Evolutionary conservation across 2,329 filamentous ascomycete species (phyloP).

Genomic region (Arthroderma sp.): DNA sequence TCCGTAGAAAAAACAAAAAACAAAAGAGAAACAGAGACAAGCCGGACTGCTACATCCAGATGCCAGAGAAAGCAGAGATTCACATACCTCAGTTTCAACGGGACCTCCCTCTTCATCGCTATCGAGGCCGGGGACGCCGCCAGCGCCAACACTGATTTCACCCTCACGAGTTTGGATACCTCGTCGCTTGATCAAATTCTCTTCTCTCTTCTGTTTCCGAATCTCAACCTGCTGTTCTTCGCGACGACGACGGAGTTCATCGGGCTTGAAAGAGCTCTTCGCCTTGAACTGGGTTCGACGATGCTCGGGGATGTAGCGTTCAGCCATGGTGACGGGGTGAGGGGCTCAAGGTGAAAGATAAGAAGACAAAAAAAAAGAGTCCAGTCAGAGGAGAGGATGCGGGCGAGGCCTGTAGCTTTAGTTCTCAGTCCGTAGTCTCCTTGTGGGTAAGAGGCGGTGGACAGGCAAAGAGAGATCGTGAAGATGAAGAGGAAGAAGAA

Average conservation of each 20-base stretch:
- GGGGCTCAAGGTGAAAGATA: conserved; percentile 15
- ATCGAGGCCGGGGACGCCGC: conserved; percentile 76
- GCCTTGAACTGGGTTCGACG: conserved; percentile 99
- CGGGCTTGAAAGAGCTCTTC: conserved; percentile 97
- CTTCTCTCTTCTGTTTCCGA: conserved; percentile 94
- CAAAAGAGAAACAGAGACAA: background rate
- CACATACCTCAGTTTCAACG: conserved; percentile 88
- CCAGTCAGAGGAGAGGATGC: too few relatives aligned
- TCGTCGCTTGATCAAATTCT: conserved; percentile 96
- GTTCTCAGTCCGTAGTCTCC: too few relatives aligned
- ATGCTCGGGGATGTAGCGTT: conserved; percentile 98
- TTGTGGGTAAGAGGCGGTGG: conserved; percentile 3
- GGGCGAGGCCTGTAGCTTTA: too few relatives aligned
- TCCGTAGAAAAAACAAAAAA: background rate
- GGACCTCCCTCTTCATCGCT: conserved; percentile 94
- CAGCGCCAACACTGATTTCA: conserved; percentile 39
- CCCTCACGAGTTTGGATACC: conserved; percentile 73
- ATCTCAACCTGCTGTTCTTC: conserved; percentile 99
- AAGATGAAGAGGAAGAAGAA: background rate
- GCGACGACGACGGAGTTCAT: conserved; percentile 93
- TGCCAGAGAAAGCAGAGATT: background rate
- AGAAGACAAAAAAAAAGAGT: background rate
- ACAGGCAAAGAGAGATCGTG: background rate
- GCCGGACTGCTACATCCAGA: background rate
- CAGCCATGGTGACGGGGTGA: conserved; percentile 58